Base-by-base conservation (phyloP, 225 moss, liverwort and hornwort species). In the Bryum argenteum region DNA sequence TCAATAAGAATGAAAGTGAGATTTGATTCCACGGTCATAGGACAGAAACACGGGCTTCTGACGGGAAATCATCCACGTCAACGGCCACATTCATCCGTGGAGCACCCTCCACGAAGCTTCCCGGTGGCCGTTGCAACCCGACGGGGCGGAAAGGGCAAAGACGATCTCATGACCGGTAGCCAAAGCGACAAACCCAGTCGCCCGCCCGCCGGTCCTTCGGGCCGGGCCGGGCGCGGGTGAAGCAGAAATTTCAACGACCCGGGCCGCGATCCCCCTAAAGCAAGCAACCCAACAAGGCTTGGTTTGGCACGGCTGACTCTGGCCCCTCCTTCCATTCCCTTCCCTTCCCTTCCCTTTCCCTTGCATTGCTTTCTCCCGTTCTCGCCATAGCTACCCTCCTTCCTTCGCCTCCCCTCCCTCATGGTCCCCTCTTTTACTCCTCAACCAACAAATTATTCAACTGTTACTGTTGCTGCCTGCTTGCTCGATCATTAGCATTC, bases 231-330 rank as follows among this genome's bases (percentile, higher is more conserved):
- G 42, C 38, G 39, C 20, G 65, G 57, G 66, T 0, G 22, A 48
- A 58, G 47, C 22, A 53, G 53, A 52, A 75, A 37, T 70, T 74
- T 79, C 79, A 79, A 79, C 74, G 17, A 79, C 70, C 75, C 59
- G 70, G 8, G 15, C 75, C 70, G 79, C 37, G 65, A 64, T 75
- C 58, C 75, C 11, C 65, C 74, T 6, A 21, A 70, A 65, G 74
- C 16, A 41, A 61, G 39, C 63, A 12, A 0, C 24, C 33, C 33
- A 33, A 33, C 33, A 33, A 24, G 39, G 18, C 64, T 41, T 41
- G 45, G 8, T 48, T 23, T 48, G 55, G 63, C 55, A 47, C 51
- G 70, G 74, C 74, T 79, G 79, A 79, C 74, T 79, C 74, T 59
- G 18, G 15, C 26, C 26, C 79, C 15, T 11, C 13, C 23, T 44